Conservation (phyloP, 2,329 filamentous ascomycete genomes). For the Harringtonia aguacate region DNA sequence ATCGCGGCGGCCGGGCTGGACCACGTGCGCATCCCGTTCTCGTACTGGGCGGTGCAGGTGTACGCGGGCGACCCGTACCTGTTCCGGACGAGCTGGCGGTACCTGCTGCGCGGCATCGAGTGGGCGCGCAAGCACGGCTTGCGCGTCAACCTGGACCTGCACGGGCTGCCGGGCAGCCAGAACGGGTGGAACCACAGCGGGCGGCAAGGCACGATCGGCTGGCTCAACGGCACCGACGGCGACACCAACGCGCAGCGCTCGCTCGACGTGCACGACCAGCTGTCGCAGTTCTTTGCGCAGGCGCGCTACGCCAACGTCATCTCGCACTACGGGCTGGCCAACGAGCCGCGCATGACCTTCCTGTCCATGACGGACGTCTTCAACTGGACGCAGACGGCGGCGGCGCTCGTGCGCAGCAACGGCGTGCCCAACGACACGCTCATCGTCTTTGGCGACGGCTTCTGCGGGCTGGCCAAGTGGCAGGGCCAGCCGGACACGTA, state of each 20-base stretch:
- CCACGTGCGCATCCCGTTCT: slow-evolving; percentile 91
- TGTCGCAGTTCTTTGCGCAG: slow-evolving; percentile 89
- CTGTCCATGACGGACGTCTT: slow-evolving; percentile 58
- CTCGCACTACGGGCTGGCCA: slow-evolving; percentile 85
- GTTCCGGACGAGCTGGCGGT: slow-evolving; percentile 79
- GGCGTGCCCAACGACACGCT: slow-evolving; percentile 54
- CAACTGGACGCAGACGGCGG: slow-evolving; percentile 68
- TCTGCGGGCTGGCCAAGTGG: slow-evolving; percentile 87
- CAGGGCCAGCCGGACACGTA: slow-evolving; percentile 66
- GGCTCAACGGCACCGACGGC: slow-evolving; percentile 87
- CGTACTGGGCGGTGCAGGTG: slow-evolving; percentile 85
- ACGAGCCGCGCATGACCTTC: slow-evolving; percentile 82
- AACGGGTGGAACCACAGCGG: slow-evolving; percentile 99
- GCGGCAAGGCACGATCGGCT: slow-evolving; percentile 66
- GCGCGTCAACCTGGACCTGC: slow-evolving; percentile 84
- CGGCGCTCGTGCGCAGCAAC: slow-evolving; percentile 63
- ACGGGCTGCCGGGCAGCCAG: slow-evolving; percentile 84
- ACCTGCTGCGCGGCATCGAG: slow-evolving; percentile 84
- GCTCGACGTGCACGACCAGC: slow-evolving; percentile 74
- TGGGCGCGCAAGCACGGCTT: slow-evolving; percentile 88
- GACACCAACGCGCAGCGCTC: slow-evolving; percentile 67
- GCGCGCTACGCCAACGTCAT: slow-evolving; percentile 86
- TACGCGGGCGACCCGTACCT: slow-evolving; percentile 86
- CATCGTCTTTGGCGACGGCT: slow-evolving; percentile 87
- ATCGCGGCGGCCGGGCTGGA: slow-evolving; percentile 85